phyloP scores from a whole-genome alignment of 1,284 basidiomycete genomes.

The Butyriboletus appendiculatus region DNA sequence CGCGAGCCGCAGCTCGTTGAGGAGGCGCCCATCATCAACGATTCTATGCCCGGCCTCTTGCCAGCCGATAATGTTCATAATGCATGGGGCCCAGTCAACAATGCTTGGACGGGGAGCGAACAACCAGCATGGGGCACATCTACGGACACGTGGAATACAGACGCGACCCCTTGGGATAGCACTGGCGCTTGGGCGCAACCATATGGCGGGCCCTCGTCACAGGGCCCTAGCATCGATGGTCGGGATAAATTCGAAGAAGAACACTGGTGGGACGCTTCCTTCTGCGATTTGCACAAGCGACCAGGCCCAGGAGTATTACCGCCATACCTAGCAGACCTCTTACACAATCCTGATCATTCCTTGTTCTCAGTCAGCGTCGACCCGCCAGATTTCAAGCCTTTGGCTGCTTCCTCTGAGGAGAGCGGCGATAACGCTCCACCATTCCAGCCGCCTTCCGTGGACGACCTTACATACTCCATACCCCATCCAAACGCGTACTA shows the following conservation, averaged over 20 bases:
- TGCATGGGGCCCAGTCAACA: constrained; percentile 13
- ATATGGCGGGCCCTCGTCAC: constrained; percentile 22
- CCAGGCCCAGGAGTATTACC: constrained; percentile 72
- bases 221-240: constrained; percentile 51
- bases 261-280: constrained; percentile 63
- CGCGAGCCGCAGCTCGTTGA: constrained; percentile 49
- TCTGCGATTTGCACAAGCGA: constrained; percentile 44
- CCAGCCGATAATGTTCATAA: constrained; percentile 19
- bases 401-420: constrained; percentile 21
- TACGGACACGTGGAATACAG: constrained; percentile 23
- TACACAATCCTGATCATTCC: constrained; percentile 71
- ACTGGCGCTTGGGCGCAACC: constrained; percentile 22
- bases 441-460: constrained; percentile 35
- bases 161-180: constrained; percentile 28
- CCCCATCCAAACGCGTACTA: constrained; percentile 82
- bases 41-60: constrained; percentile 33
- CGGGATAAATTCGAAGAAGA: constrained; percentile 57
- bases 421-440: constrained; percentile 21
- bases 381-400: constrained; percentile 34
- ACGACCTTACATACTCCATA: constrained; percentile 64
- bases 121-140: constrained; percentile 15
- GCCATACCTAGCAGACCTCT: constrained; percentile 57
- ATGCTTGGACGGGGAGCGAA: constrained; percentile 21
- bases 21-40: constrained; percentile 33
- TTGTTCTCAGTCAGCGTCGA: constrained; percentile 61